Base-by-base conservation (phyloP, 805 yeast species). In the Diddensiella santjacobensis region DNA sequence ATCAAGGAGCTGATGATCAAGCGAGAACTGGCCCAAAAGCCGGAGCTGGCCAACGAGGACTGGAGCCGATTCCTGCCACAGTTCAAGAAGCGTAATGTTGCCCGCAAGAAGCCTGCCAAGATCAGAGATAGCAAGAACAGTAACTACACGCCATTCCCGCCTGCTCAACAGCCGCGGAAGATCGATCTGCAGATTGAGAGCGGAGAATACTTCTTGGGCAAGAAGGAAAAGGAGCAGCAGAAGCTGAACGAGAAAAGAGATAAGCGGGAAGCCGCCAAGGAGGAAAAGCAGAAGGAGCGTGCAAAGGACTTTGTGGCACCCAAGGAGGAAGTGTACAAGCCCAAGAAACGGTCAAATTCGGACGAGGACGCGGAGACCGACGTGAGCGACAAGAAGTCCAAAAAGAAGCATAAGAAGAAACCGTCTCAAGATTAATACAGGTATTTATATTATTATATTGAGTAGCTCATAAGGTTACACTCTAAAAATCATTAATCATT, bases 101-200 rank as follows among this genome's bases (percentile, higher is more conserved):
- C 95, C 31, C 83, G 99, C 64, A 86, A 86, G 83, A 84, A 84
- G 75, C 86, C 93, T 52, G 80, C 78, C 69, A 80, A 78, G 66
- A 71, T 77, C 61, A 78, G 79, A 74, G 78, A 68, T 53, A 76
- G 76, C 73, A 89, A 84, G 69, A 75, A 77, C 76, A 90, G 84
- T 70, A 83, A 80, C 2, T 91, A 91, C 79, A 93, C 99, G 29
- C 98, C 99, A 64, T 93, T 93, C 89, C 99, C 99, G 72, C 98
- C 99, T 59, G 86, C 87, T 45, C 99, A 87, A 71, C 79, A 81
- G 57, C 99, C 98, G 63, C 84, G 98, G 75, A 90, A 93, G 86
- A 75, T 93, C 69, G 99, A 93, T 79, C 73, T 90, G 66, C 95
- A 89, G 72, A 89, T 93, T 69, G 99, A 93, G 69, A 83, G 95